Conservation (phyloP, 106 monocot species). For the Hemerocallis citrina region DNA sequence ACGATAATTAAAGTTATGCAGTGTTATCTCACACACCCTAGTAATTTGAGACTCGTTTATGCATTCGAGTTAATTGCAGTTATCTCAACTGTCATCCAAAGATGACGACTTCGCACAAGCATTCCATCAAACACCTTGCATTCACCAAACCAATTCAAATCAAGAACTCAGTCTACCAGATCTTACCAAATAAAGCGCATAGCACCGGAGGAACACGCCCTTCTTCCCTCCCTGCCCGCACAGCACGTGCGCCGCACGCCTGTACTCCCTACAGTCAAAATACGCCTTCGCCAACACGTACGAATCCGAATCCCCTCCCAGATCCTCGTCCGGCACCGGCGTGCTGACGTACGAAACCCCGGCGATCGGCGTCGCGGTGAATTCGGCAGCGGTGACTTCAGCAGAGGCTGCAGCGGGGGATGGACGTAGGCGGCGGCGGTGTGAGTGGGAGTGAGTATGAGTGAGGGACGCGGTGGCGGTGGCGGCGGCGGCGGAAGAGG, state of each 20-base stretch:
- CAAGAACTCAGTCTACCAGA: background rate
- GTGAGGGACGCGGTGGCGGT: slow-evolving; percentile 16
- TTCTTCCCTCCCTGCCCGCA: slow-evolving; percentile 44
- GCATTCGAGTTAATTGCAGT: background rate
- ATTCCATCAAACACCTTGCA: slow-evolving; percentile 3
- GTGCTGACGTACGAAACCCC: slow-evolving; percentile 93
- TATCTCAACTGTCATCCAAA: background rate
- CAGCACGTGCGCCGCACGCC: slow-evolving; percentile 68
- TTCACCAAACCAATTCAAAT: background rate
- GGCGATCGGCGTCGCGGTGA: slow-evolving; percentile 45
- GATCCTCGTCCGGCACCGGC: slow-evolving; percentile 55
- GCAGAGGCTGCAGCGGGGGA: too few species aligned
- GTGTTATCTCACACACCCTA: too few species aligned
- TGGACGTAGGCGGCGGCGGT: slow-evolving; percentile 38
- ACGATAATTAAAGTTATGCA: too few species aligned
- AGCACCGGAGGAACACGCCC: slow-evolving; percentile 70
- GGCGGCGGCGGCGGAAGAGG: slow-evolving; percentile 16
- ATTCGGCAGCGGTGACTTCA: slow-evolving; percentile 1
- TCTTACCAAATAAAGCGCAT: slow-evolving; percentile 76
- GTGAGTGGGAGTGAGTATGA: slow-evolving; percentile 20
- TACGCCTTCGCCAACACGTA: slow-evolving; percentile 84
- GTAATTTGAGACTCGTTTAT: too few species aligned
- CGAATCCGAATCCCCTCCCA: slow-evolving; percentile 27
- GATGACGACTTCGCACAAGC: background rate
- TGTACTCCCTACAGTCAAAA: slow-evolving; percentile 90